These are phyloP conservation scores for Cryptococcus sp. DNA, from an alignment of 1,284 basidiomycete species.

Conservation along the genomic window DNA sequence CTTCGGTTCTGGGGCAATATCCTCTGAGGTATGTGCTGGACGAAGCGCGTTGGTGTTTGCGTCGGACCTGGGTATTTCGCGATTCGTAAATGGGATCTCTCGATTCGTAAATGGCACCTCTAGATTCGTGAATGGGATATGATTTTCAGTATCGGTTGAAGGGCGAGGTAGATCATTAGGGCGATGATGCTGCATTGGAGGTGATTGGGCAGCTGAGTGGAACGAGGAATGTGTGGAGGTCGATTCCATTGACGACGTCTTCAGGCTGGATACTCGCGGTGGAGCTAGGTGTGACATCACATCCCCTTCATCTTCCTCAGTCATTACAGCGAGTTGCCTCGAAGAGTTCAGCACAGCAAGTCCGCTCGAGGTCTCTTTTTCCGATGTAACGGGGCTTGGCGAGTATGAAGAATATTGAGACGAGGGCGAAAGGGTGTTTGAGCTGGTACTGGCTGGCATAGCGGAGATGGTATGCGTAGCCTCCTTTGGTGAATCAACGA, in stretches of 20 bases:
- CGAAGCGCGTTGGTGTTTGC: background rate
- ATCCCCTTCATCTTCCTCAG: slow-evolving; percentile 11
- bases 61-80: background rate
- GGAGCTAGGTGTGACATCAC: background rate
- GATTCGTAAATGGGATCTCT: background rate
- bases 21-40: background rate
- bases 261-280: background rate
- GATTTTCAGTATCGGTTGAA: background rate
- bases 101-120: too few species aligned
- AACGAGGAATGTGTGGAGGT: slow-evolving; percentile 6
- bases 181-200: background rate
- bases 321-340: slow-evolving; percentile 14
- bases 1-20: slow-evolving; percentile 6
- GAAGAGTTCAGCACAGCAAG: slow-evolving; percentile 17
- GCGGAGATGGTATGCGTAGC: slow-evolving; percentile 10
- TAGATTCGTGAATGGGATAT: too few species aligned
- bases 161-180: background rate
- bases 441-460: slow-evolving; percentile 12
- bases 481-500: slow-evolving; percentile 32
- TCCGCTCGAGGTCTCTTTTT: slow-evolving; percentile 4
- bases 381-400: slow-evolving; percentile 5
- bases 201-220: slow-evolving; percentile 6
- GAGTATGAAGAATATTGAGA: slow-evolving; percentile 29
- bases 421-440: slow-evolving; percentile 18
- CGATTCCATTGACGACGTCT: slow-evolving; percentile 5